Evolutionary conservation across 495 filamentous ascomycete species (phyloP).

Genomic region (Astrocystis sublimbata): DNA sequence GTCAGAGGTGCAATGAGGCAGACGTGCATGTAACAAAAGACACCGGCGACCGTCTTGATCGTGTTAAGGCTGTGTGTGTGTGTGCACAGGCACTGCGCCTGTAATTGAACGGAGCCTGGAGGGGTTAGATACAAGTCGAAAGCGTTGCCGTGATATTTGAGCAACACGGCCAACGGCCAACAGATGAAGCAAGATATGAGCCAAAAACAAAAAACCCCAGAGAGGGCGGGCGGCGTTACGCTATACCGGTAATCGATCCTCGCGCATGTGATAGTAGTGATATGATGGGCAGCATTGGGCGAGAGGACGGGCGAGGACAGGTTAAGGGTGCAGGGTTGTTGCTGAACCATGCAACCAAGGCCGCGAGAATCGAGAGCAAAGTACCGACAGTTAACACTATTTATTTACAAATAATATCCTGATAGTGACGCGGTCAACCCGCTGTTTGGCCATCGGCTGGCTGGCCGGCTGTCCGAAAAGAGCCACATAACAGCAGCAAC

Average conservation of each 20-base stretch:
- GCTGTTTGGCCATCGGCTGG: not conserved
- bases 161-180: too few species aligned
- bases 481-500: not conserved
- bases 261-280: conserved; percentile 4
- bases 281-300: conserved; percentile 11
- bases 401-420: not conserved
- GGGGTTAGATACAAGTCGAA: not conserved
- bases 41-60: too few species aligned
- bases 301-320: not conserved
- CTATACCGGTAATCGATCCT: not conserved
- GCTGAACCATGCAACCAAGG: conserved; percentile 13
- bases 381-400: conserved; percentile 7
- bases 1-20: not conserved
- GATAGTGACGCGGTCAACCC: conserved; percentile 3
- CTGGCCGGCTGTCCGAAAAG: conserved; percentile 2
- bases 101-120: not conserved
- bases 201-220: too few species aligned
- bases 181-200: too few species aligned
- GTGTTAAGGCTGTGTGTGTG: not conserved
- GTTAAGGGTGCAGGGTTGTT: not conserved
- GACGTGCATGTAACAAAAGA: not conserved
- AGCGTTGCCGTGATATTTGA: not conserved
- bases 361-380: conserved; percentile 6
- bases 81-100: not conserved
- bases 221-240: too few species aligned